A percentile compares a stretch with the other conserved stretches of the same genome.
phyloP scores from a whole-genome alignment of 23 red algal species.

The Agarophyton chilense region DNA sequence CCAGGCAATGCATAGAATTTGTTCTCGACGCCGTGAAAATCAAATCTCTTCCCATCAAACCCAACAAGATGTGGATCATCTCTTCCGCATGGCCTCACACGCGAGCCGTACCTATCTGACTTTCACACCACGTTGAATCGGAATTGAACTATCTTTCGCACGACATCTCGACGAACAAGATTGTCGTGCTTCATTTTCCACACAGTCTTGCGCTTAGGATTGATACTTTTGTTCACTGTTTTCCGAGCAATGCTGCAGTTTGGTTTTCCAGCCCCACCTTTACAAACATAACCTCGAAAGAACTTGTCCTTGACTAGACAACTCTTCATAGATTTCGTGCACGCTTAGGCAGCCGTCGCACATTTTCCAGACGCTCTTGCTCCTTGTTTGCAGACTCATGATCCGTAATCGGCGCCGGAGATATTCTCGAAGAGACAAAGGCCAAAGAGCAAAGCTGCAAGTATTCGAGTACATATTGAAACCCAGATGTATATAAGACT shows the following conservation, averaged over 20 bases:
- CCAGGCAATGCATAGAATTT: slow-evolving; percentile 19
- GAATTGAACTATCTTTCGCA: neutral
- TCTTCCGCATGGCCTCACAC: slow-evolving; percentile 12
- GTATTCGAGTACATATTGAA: neutral
- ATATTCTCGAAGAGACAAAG: neutral
- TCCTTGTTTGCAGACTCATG: slow-evolving; percentile 10
- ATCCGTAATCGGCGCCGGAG: neutral
- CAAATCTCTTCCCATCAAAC: slow-evolving; percentile 21
- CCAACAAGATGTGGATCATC: slow-evolving; percentile 40
- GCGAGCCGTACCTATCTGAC: neutral
- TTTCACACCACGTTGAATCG: neutral
- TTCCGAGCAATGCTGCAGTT: neutral
- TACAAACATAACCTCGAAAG: neutral
- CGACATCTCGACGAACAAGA: neutral
- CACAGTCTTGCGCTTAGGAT: neutral
- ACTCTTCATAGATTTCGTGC: slow-evolving; percentile 7
- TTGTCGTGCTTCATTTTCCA: neutral
- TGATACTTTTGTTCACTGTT: neutral
- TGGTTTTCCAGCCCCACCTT: neutral
- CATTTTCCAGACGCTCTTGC: neutral
- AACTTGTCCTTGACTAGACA: neutral
- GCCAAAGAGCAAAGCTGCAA: neutral
- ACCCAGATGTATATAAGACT: too few species aligned
- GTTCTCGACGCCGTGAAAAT: slow-evolving; percentile 19
- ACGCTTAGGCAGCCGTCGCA: neutral